Evolutionary conservation across 306 rosid species (phyloP), one percentile per base, ranked within the genome.

Genomic region (Senna tora): DNA sequence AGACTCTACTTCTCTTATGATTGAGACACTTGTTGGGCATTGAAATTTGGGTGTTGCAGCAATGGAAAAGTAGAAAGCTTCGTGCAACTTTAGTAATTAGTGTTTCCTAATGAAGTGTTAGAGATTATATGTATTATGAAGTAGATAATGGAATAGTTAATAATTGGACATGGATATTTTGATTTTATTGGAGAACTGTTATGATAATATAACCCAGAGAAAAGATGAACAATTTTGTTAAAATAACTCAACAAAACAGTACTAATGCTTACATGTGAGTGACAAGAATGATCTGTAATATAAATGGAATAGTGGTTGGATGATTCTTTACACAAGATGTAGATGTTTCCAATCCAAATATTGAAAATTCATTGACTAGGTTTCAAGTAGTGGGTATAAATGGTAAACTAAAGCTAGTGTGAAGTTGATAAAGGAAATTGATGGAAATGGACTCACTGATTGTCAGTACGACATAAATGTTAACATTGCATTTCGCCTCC

Each of bases 1-100:
- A 42, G 65, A 45, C 4, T 67, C 46, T 19, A 15, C 41, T 69
- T 77, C 51, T 50, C 28, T 59, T 54, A 49, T 22, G 20, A 17
- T 38, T 30, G 55, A 17, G n/a, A 33, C 19, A 12, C 14, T 0
- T 50, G 19, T 0, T 50, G 19, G 13, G 33, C 11, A 67, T 32
- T 16, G n/a, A 17, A 66, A 45, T 66, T 66, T 6, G 14, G 9
- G 34, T 50, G 47, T 19, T 9, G 61, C 36, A 34, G 36, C 15
- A 4, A 50, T 5, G 38, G 28, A 21, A 28, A 30, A 13, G 34
- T 19, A 20, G 15, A 55, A 25, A 51, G 14, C 50, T 13, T 19
- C 7, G 34, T 41, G 47, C 50, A 19, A 2, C 38, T 51, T 19
- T 41, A 19, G 16, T 68, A 36, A 25, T 21, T 52, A 32, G 28